Percentiles rank a stretch among this genome's conserved stretches.
phyloP scores from a whole-genome alignment of 345 rosid species.

The Eucalyptus victrix region DNA sequence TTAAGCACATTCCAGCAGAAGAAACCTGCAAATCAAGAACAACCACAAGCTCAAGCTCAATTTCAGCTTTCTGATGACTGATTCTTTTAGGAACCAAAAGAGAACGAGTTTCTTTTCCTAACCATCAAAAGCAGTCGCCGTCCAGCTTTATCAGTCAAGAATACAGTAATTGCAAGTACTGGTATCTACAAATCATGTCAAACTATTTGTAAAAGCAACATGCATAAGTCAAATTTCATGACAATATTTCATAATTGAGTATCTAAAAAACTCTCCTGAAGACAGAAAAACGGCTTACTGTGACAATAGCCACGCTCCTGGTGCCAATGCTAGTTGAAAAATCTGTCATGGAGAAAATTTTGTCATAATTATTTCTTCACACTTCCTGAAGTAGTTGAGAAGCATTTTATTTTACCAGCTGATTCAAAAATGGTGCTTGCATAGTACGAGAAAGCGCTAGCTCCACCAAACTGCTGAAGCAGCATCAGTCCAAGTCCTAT shows the following conservation, averaged over 20 bases:
- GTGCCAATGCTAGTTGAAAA: slow-evolving; percentile 28
- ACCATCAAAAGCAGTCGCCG: neutral
- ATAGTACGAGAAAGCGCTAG: slow-evolving; percentile 26
- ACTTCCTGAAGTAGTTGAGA: neutral
- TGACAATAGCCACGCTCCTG: slow-evolving; percentile 13
- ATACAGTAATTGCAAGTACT: neutral
- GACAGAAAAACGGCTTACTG: neutral
- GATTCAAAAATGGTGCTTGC: slow-evolving; percentile 26
- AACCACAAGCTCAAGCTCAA: neutral
- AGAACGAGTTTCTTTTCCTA: neutral
- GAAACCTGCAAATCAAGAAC: neutral
- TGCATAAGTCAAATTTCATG: neutral
- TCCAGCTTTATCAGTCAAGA: neutral
- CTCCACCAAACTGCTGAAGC: slow-evolving; percentile 51
- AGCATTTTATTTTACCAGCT: slow-evolving; percentile 25
- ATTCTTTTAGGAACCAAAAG: neutral
- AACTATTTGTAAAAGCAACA: neutral
- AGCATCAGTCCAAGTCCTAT: slow-evolving; percentile 56
- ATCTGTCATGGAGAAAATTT: neutral
- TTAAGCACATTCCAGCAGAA: neutral
- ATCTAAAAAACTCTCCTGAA: neutral
- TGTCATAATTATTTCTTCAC: neutral
- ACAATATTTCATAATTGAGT: neutral
- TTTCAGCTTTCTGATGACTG: neutral
- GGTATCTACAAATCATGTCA: neutral